Evolutionary conservation across 495 filamentous ascomycete species (phyloP), one percentile per base, ranked within the genome.

Genomic region (Platismatia glauca): DNA sequence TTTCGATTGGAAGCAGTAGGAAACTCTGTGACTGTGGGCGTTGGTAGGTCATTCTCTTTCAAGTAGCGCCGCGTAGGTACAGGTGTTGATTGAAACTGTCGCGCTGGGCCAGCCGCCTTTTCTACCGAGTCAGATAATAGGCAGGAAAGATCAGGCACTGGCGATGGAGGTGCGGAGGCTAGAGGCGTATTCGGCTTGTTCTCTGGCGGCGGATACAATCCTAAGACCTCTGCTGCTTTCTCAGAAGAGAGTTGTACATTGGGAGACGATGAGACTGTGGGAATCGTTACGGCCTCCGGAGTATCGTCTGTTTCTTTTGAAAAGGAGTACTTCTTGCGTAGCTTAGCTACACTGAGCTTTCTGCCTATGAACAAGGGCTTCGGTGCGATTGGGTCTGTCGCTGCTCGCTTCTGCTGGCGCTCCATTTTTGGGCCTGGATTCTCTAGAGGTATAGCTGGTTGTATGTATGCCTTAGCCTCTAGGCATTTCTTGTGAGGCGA

Each of bases 241-340:
- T 65, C 44, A 24, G 63, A 29, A 0, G 59, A 46, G 20, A 43
- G 27, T 8, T 24, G 59, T 15, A 59, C 8, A 27, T 55, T 41
- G 18, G 63, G 55, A 39, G 55, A 34, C 16, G 60, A 35, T 46
- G 55, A 34, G 38, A 38, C 18, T 41, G 24, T 62, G 9, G 39
- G 16, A 33, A 24, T 55, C 18, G 44, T 12, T 48, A 48, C 43
- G 34, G 55, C 57, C 31, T 60, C 46, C 7, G 56, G 22, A 43
- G 41, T 12, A 15, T 61, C 55, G 16, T 44, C 37, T 57, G 39
- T 58, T n/a, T 37, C 18, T 57, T 67, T 67, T 31, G 68, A 60
- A n/a, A 67, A 59, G 27, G 67, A 63, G 37, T 67, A 70, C 44
- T 65, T 70, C 44, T 68, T 63, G 33, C 66, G 68, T 53, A 70